Evolutionary conservation across 176 grass and related monocot genomes (phyloP), one percentile per base, ranked within the genome.

Genomic region (Lolium perenne): DNA sequence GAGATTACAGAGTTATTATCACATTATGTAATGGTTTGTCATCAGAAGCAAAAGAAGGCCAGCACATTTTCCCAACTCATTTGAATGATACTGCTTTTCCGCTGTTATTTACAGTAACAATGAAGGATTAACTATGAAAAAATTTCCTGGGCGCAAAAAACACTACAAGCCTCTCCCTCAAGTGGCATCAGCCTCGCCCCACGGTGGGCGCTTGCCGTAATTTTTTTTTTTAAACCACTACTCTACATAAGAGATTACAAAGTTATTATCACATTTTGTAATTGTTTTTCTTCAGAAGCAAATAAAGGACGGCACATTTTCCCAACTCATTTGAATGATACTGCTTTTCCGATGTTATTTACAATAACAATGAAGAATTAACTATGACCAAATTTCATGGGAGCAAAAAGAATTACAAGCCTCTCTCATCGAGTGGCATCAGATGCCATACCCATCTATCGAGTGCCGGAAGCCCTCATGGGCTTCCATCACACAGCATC

Each of bases 291-390:
- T 49, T 25, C 21, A 16, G 21, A 74, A 25, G 20, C 70, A 47
- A 60, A 45, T 56, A 12, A 65, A 54, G 2, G 10, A 7, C 10
- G 49, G 38, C 1, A 55, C 43, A 71, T 77, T 47, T 41, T 41
- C 40, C 40, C 60, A 82, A 76, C 59, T 87, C 35, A 67, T 84
- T 83, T 79, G 38, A 86, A 87, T 87, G 51, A 66, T 43, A 63
- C 57, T 60, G 40, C 45, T 80, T 66, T 90, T 17, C 4, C 49
- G 20, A 56, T 91, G 86, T 81, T 91, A 91, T 91, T 80, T 88
- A 91, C 89, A 91, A 54, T 75, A 87, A 84, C 70, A 84, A 88
- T 77, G 77, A 91, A 87, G 68, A 85, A 84, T 85, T 71, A 46
- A 47, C 90, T 91, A 88, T 85, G 60, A 71, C 85, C 86, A 91